Evolutionary conservation across 495 filamentous ascomycete species (phyloP).

Genomic region (Penicillium egyptiacum): DNA sequence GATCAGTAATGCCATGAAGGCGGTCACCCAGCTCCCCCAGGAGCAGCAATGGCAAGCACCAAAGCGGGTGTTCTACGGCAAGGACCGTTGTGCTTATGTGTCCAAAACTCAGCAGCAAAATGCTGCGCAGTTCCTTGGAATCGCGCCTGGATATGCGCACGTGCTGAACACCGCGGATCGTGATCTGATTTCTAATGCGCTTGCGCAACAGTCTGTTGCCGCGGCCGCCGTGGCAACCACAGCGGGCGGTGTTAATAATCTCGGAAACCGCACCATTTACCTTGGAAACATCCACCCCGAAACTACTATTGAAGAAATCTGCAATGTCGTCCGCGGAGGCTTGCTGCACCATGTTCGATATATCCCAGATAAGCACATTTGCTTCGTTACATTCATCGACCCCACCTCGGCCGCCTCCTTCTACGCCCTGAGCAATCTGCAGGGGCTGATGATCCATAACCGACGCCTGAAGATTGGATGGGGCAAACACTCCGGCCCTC

Average conservation of each 20-base stretch:
- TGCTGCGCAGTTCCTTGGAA: conserved; percentile 95
- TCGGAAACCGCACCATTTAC: conserved; percentile 97
- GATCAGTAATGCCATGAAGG: conserved; percentile 97
- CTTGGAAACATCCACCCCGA: conserved; percentile 98
- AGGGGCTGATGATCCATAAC: conserved; percentile 99
- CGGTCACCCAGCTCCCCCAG: conserved; percentile 94
- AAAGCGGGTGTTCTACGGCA: conserved; percentile 95
- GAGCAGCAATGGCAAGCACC: conserved; percentile 96
- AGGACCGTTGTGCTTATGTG: conserved; percentile 96
- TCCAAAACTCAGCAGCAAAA: conserved; percentile 99
- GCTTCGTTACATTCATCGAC: conserved; percentile 99
- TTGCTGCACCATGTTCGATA: conserved; percentile 97
- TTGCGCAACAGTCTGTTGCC: conserved; percentile 96
- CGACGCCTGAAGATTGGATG: conserved; percentile 96
- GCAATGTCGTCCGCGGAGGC: conserved; percentile 92
- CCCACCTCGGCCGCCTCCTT: conserved; percentile 97
- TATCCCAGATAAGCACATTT: conserved; percentile 99
- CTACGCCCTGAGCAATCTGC: conserved; percentile 94
- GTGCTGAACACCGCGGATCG: conserved; percentile 93
- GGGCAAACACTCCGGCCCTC: conserved; percentile 97
- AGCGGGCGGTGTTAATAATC: conserved; percentile 92
- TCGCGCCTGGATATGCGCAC: conserved; percentile 95
- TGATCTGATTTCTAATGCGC: conserved; percentile 90
- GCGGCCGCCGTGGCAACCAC: conserved; percentile 95
- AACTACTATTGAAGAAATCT: conserved; percentile 98